phyloP scores from a whole-genome alignment of 2,329 filamentous ascomycete genomes.

The Neopestalotiopsis rosae region DNA sequence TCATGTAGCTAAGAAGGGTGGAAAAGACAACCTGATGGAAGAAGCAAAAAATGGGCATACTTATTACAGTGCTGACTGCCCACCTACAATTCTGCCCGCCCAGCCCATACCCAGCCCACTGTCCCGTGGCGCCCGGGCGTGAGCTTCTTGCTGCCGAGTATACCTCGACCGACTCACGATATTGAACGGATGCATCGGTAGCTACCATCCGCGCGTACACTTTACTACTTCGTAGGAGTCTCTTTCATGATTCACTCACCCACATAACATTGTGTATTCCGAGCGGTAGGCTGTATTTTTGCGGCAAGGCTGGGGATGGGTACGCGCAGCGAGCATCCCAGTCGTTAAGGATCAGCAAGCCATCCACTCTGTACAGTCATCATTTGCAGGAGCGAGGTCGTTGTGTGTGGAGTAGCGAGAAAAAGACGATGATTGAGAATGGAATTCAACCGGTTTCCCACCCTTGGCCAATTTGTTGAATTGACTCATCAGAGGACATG shows the following conservation, averaged over 20 bases:
- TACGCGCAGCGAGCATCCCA: constrained; percentile 1
- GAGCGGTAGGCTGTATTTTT: neutral
- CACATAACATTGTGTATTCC: neutral
- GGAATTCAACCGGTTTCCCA: neutral
- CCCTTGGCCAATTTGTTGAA: neutral
- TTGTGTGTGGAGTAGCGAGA: neutral
- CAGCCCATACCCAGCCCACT: neutral
- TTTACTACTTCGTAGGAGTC: neutral
- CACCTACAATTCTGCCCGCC: neutral
- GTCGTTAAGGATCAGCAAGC: neutral
- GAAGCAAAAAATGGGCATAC: neutral
- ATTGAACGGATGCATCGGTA: neutral
- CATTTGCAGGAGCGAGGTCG: neutral
- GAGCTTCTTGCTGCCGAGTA: neutral
- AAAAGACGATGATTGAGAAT: neutral
- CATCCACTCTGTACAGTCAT: neutral
- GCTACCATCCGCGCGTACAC: neutral
- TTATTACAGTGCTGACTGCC: neutral
- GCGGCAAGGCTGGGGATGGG: neutral
- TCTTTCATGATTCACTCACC: neutral
- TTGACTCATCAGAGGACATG: neutral
- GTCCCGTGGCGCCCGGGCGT: neutral
- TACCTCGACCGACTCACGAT: neutral
- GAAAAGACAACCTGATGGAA: neutral
- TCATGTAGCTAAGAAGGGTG: neutral